These are phyloP conservation scores for Crepidotus variabilis DNA, from an alignment of 768 basidiomycete genomes.

Conservation along the genomic window DNA sequence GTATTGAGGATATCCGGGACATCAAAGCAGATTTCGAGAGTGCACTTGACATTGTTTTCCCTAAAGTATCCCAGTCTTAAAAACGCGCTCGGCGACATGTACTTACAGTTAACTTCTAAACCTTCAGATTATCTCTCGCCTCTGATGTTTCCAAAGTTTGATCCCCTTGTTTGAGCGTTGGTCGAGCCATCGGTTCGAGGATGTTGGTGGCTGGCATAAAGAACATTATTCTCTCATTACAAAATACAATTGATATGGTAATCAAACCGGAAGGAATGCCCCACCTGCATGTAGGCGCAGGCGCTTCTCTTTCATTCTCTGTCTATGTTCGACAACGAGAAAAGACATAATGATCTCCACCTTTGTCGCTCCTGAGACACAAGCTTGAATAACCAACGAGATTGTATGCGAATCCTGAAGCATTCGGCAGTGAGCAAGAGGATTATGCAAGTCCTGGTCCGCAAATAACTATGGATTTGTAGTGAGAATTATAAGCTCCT, in stretches of 20 bases:
- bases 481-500: not conserved
- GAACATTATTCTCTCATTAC: not conserved
- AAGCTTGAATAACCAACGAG: conserved; percentile 6
- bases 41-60: conserved; percentile 45
- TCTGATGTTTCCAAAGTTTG: not conserved
- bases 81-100: conserved; percentile 58
- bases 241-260: not conserved
- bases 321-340: conserved; percentile 14
- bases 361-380: conserved; percentile 5
- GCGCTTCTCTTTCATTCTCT: conserved; percentile 14
- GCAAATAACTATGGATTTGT: conserved; percentile 9
- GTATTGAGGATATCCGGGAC: conserved; percentile 39
- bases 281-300: not conserved
- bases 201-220: not conserved
- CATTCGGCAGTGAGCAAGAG: conserved; percentile 12
- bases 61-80: too few species aligned
- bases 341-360: conserved; percentile 17
- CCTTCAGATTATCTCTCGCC: conserved; percentile 5
- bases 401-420: conserved; percentile 11
- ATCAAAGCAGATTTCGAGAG: conserved; percentile 40
- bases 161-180: conserved; percentile 39
- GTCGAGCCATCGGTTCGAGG: not conserved
- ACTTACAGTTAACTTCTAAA: conserved; percentile 63
- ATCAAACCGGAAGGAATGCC: not conserved
- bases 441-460: conserved; percentile 4